Base-by-base conservation (phyloP, 805 yeast species). In the Candida montana region DNA sequence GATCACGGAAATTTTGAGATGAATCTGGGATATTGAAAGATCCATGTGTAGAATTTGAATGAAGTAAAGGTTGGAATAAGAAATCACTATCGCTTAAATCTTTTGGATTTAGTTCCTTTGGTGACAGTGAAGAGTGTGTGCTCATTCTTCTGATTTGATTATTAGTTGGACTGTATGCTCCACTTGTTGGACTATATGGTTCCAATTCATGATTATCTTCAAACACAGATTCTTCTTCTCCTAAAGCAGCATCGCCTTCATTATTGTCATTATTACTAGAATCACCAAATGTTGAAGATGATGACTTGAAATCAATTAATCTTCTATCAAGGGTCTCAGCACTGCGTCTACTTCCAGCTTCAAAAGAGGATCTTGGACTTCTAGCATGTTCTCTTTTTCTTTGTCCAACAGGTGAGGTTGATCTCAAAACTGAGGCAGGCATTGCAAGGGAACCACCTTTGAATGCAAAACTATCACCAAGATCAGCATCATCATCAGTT, bases 341-440 rank as follows among this genome's bases (percentile, higher is more conserved):
- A 38, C 47, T 43, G 33, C 44, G 32, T 33, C 35, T 37, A 2
- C 32, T 37, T 2, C 29, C 29, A 26, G 21, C 17, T 32, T 30
- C 45, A 18, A 48, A 50, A 3, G 55, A 45, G 4, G 47, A 34
- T 34, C 39, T 35, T 20, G 48, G 44, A 9, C 50, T 42, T 40
- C 52, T 42, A 9, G 46, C 48, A 16, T 21, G 32, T 2, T 49
- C 50, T 40, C 59, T 51, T 2, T 38, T 26, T 39, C 50, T 39
- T 28, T 55, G 50, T 5, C 58, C 53, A 28, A 45, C 52, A 12
- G 62, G 57, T 20, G 57, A 53, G 12, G 66, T 60, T 1, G 67
- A 59, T 44, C 59, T 57, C 34, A 59, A 46, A 3, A 65, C 55
- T 10, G 67, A 51, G 16, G 53, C 55, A 11, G 70, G 68, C 52